Base-by-base conservation (phyloP, 139 green algal genomes). In the Chlamydomonas sp. region DNA sequence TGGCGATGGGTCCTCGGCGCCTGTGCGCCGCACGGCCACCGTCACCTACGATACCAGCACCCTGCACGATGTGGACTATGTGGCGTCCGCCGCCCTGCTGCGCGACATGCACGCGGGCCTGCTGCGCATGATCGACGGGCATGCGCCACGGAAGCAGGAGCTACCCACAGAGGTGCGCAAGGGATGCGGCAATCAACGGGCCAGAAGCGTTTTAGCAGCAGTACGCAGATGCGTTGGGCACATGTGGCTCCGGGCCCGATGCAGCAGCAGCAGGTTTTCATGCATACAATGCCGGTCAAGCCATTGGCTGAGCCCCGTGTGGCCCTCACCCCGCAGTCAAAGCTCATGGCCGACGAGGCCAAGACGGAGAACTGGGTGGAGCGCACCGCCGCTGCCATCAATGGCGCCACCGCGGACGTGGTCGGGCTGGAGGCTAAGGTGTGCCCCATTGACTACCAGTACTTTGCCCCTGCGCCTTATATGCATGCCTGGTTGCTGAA, bases 81-180 rank as follows among this genome's bases (percentile, higher is more conserved):
- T 83, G 8, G 84, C 84, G 10, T 83, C 75, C 10, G 84, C 90
- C 0, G 71, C 94, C 57, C 78, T 97, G 81, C 89, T 97, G 89
- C 91, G 95, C 2, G 95, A 97, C 80, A 60, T 97, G 61, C 93
- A 96, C 84, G 90, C 84, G 18, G 92, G 89, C 1, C 80, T 98
- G 83, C 84, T 96, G 88, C 80, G 88, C 2, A 82, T 91, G 63
- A 63, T 94, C 59, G 86, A 94, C 16, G 92, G 89, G 1, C 77
- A 83, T 1, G 87, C 86, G 64, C 86, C 92, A 16, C 84, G 88
- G 60, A 91, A 86, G 76, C 89, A 91, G 84, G 67, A 77, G 67
- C 85, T 91, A 77, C 85, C 84, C 68, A 87, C 72, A n/a, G 79
- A 83, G 88, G 82, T 82, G 89, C 7, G 61, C 2, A 90, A 20